Conservation (phyloP, 805 yeast species). For the Danielozyma ontarioensis region DNA sequence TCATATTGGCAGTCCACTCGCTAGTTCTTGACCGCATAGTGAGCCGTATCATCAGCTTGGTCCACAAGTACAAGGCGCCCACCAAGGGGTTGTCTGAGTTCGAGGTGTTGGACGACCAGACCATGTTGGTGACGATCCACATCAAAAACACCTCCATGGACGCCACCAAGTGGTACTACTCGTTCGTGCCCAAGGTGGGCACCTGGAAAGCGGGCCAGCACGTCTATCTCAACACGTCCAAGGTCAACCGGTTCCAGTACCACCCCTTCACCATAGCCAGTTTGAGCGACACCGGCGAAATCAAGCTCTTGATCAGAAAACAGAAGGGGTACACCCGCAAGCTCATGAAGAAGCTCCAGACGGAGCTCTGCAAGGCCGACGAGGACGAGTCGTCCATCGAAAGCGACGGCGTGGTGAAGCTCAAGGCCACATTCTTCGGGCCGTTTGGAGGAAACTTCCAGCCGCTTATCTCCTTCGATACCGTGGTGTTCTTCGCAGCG, state of each 20-base stretch:
- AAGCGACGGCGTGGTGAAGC: slow-evolving; percentile 7
- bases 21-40: slow-evolving; percentile 38
- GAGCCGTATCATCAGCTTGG: slow-evolving; percentile 19
- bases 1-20: slow-evolving; percentile 37
- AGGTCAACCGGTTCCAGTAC: slow-evolving; percentile 31
- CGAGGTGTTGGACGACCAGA: slow-evolving; percentile 36
- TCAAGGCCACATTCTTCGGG: slow-evolving; percentile 39
- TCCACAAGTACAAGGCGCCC: slow-evolving; percentile 33
- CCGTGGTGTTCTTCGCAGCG: slow-evolving; percentile 31
- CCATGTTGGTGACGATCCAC: slow-evolving; percentile 35
- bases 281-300: slow-evolving; percentile 30
- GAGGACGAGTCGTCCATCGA: neutral
- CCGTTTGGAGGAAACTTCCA: slow-evolving; percentile 44
- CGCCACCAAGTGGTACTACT: slow-evolving; percentile 20
- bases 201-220: slow-evolving; percentile 48
- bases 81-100: slow-evolving; percentile 34
- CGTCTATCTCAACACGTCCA: slow-evolving; percentile 35
- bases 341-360: slow-evolving; percentile 22
- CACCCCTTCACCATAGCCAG: slow-evolving; percentile 47
- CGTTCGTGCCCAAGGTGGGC: slow-evolving; percentile 29
- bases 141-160: slow-evolving; percentile 14
- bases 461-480: slow-evolving; percentile 37
- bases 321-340: slow-evolving; percentile 41
- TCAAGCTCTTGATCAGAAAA: slow-evolving; percentile 36
- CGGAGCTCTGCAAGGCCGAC: neutral